A percentile compares a stretch with the other conserved stretches of the same genome.
phyloP scores from a whole-genome alignment of 1,284 basidiomycete genomes.

The Leccinum glutinopallens region DNA sequence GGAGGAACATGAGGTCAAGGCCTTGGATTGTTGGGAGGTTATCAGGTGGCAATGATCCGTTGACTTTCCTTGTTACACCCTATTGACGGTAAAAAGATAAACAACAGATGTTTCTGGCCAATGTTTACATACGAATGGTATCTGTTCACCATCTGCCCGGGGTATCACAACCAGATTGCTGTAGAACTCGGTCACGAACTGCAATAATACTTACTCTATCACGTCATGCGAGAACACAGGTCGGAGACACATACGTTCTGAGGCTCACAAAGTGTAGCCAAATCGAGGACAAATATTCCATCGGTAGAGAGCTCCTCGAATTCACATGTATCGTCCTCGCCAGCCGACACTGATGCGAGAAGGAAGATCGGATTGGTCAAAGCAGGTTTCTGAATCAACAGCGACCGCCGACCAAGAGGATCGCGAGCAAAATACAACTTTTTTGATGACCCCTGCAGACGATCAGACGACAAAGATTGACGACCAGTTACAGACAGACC shows the following conservation, averaged over 20 bases:
- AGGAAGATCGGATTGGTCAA: conserved; percentile 52
- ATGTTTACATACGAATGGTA: conserved; percentile 33
- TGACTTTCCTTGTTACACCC: conserved; percentile 50
- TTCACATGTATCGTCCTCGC: conserved; percentile 42
- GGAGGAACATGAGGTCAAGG: conserved; percentile 46
- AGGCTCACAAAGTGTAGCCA: conserved; percentile 34
- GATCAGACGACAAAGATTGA: conserved; percentile 14
- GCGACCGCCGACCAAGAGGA: conserved; percentile 88
- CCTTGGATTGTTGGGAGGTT: conserved; percentile 39
- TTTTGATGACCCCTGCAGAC: conserved; percentile 43
- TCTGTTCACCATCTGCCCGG: conserved; percentile 17
- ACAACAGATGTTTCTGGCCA: neutral
- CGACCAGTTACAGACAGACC: conserved; percentile 42
- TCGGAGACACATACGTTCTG: conserved; percentile 28
- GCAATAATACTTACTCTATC: conserved; percentile 7
- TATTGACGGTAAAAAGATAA: conserved; percentile 30
- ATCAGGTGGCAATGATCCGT: conserved; percentile 49
- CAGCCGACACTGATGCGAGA: conserved; percentile 67
- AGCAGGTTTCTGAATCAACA: conserved; percentile 70
- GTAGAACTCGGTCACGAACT: conserved; percentile 41
- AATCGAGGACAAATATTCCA: conserved; percentile 55
- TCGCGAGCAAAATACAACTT: conserved; percentile 83
- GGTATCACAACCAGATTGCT: conserved; percentile 32
- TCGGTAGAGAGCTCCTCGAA: conserved; percentile 69
- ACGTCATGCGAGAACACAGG: conserved; percentile 2